Base-by-base conservation (phyloP, 192 early-diverging fungal genomes). In the Coemansia sp. region DNA sequence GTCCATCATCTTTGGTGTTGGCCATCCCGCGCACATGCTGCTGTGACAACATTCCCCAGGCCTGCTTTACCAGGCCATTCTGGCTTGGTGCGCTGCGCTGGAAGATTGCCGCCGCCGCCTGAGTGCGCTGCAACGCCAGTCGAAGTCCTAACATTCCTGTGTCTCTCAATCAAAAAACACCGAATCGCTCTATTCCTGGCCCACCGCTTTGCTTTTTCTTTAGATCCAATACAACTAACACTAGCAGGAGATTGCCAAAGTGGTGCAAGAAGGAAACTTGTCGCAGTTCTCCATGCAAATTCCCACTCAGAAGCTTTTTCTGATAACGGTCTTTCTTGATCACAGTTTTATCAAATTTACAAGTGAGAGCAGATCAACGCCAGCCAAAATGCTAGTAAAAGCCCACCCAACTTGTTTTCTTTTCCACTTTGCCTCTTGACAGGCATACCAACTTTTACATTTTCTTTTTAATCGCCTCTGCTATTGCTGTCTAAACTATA, bases 1-100 rank as follows among this genome's bases (percentile, higher is more conserved):
- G 88, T 19, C 83, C 88, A 38, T 84, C 83, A 57, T 74, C 65
- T 21, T 59, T 62, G 25, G 77, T 74, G 58, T 80, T 80, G 48
- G 59, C 57, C 67, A 70, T 73, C 16, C 24, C 23, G 19, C 72
- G 77, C 24, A 62, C 60, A 24, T 50, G 56, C 62, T 44, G 58
- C 56, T 59, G 49, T 12, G 61, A 49, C 30, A 24, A 12, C 56
- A 47, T 21, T 48, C 38, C 57, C 30, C 23, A n/a, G 1, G 34
- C 55, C 7, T 26, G 5, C 0, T 7, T 22, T 5, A 34, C 21
- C 31, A 31, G 22, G 21, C 30, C 23, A 49, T 18, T 28, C 25
- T 18, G 21, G 25, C 52, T 54, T 25, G 10, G 4, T 1, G 52
- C 21, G 5, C 25, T 4, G 52, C 32, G 60, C 49, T 21, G 49